Evolutionary conservation across 2,329 filamentous ascomycete genomes (phyloP), one percentile per base, ranked within the genome.

Genomic region (Trichoderma sp.): DNA sequence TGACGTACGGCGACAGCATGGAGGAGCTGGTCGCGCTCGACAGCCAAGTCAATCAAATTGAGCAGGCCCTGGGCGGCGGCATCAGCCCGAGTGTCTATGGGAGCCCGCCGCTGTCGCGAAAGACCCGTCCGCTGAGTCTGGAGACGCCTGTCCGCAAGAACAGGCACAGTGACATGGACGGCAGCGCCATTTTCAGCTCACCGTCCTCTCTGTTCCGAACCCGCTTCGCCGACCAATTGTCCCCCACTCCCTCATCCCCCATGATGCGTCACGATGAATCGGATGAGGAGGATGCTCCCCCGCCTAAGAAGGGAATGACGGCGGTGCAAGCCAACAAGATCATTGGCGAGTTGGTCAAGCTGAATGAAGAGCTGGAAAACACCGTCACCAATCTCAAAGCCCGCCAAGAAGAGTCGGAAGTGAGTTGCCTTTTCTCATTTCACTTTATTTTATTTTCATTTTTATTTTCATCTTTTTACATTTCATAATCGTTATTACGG

Each of bases 341-440:
- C 30, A 79, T 83, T 30, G 76, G 76, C 30, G 81, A 83, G 75
- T 74, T 79, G 69, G 75, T 74, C 68, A 83, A 83, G 73, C 79
- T 91, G 4, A 86, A 86, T 51, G 80, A 82, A 21, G 85, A 87
- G 73, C 79, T 91, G 43, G 82, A 84, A 6, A 80, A 80, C 6
- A 82, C 89, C 12, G 81, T 89, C 39, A 79, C 79, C 32, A 87
- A 85, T 71, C 82, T 91, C 24, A 82, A 84, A 70, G 84, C 83
- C 51, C 84, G 89, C 51, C 86, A 87, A 74, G 87, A 90, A 77
- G 89, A 91, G 79, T 86, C 87, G 57, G 86, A 89, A 78, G 88
- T 86, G 80, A 80, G 83, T 77, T 18, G 47, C 39, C 32, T 39
- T 26, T 14, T 12, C 30, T 47, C 18, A 21, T 47, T n/a, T 47